Evolutionary conservation across 2,329 filamentous ascomycete genomes (phyloP).

Genomic region (Alternaria novae-zelandiae): DNA sequence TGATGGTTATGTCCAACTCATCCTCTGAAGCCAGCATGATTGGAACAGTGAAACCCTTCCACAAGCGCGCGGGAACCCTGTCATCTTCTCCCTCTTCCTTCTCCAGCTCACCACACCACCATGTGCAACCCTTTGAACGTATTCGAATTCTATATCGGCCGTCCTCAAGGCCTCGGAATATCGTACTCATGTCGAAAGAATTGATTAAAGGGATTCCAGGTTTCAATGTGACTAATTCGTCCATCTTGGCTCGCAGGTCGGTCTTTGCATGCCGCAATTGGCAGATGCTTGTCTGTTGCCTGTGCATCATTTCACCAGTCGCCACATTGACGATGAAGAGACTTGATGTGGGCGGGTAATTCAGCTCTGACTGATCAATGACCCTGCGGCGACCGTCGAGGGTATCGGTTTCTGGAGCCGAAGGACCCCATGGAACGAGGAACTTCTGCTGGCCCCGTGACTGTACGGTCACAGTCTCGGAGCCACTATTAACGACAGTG

Average conservation of each 20-base stretch:
- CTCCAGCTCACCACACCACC: neutral
- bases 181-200: no score
- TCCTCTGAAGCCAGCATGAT: constrained; percentile 1
- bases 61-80: neutral
- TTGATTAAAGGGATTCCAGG: neutral
- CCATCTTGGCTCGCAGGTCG: neutral
- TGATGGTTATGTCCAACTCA: neutral
- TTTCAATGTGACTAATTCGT: neutral
- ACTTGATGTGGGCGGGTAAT: neutral
- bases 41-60: neutral
- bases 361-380: neutral
- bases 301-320: neutral
- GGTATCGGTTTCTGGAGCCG: neutral
- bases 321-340: neutral
- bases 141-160: neutral
- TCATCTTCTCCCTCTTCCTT: neutral
- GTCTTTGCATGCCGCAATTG: neutral
- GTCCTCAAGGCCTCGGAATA: neutral
- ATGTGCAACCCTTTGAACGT: neutral
- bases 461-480: neutral
- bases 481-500: neutral
- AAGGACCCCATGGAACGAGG: constrained; percentile 3
- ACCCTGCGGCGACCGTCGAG: neutral
- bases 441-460: neutral
- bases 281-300: neutral